Base-by-base conservation (phyloP, 345 rosid genomes). In the Citropsis articulata region DNA sequence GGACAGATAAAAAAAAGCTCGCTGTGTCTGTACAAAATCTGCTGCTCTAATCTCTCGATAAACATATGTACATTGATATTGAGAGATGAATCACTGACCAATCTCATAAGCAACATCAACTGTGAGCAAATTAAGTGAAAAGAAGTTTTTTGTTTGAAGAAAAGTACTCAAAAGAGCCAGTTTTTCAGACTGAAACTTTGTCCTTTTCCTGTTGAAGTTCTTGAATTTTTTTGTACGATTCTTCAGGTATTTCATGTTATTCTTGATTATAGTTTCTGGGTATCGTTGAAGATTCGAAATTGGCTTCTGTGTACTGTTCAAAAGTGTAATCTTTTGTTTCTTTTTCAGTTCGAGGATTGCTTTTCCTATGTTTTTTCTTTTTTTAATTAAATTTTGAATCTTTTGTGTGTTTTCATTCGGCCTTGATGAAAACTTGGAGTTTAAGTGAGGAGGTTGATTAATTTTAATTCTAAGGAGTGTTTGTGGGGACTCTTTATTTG, bases 181-280 rank as follows among this genome's bases (percentile, higher is more conserved):
- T 69, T 69, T 77, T 65, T 10, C 28, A 25, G 59, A 18, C 72
- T 27, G 36, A 59, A 75, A 55, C 36, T 75, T 53, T 42, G 78
- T 33, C 31, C 45, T 36, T 27, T 76, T 38, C 19, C 42, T 40
- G 66, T 71, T 53, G 61, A 30, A 63, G 71, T 48, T 70, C 36
- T n/a, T 66, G 40, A 35, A 35, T 70, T 50, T 76, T 62, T 76
- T 69, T 74, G 70, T 76, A 75, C n/a, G 67, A 71, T 59, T 71
- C 68, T 78, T 71, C 65, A 85, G 86, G 81, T 82, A 69, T 66
- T 71, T 76, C 38, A n/a, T 31, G 28, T 74, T 78, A 72, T 28
- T 65, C 42, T 67, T 53, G n/a, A 28, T 80, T 82, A 35, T 10
- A 82, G 12, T 61, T 48, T 78, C 74, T 82, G 81, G 87, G 78